Evolutionary conservation across 148 eudicot species (phyloP).

Genomic region (Arbutus unedo): DNA sequence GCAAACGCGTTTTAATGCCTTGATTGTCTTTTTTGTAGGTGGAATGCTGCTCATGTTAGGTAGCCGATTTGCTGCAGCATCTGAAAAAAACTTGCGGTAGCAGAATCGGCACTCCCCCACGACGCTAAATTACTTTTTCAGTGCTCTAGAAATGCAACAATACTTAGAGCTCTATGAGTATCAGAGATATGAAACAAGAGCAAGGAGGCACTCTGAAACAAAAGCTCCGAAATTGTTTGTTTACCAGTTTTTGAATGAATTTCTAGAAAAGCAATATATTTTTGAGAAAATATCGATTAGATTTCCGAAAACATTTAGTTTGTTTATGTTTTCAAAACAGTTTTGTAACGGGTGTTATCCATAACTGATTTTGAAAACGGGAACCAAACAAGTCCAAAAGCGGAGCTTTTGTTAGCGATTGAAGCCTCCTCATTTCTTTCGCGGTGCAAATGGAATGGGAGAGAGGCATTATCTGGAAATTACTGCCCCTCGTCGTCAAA

Average conservation of each 20-base stretch:
- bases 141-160: neutral
- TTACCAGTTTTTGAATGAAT: neutral
- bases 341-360: neutral
- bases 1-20: neutral
- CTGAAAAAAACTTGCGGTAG: neutral
- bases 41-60: neutral
- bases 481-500: neutral
- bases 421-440: neutral
- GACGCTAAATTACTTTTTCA: neutral
- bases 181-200: neutral
- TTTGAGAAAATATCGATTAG: neutral
- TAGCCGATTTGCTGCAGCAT: too few species aligned
- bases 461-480: neutral
- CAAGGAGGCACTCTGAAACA: neutral
- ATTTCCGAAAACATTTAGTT: neutral
- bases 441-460: neutral
- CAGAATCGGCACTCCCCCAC: neutral
- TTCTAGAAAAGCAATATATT: neutral
- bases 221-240: neutral
- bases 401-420: neutral
- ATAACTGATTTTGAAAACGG: neutral
- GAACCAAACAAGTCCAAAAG: neutral
- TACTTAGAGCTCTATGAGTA: conserved; percentile 2
- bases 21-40: neutral
- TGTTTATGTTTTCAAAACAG: neutral